Conservation (phyloP, 2,329 filamentous ascomycete genomes). For the Teratosphaeria gauchensis region DNA sequence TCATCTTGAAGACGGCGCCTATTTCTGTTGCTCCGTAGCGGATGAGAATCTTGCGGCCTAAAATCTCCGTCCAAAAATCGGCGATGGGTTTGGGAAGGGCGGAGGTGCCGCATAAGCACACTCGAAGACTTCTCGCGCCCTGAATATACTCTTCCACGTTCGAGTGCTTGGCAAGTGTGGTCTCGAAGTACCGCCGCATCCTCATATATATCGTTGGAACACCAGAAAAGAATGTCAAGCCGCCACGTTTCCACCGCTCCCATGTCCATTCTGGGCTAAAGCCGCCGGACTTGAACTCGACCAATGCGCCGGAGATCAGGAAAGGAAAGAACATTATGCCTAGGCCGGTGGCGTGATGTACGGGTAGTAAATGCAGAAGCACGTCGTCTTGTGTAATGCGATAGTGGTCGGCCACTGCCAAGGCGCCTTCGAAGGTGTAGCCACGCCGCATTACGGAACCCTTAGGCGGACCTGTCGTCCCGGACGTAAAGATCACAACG, state of each 20-base stretch:
- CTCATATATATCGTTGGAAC: slow-evolving; percentile 44
- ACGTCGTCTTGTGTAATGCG: slow-evolving; percentile 29
- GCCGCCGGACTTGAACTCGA: slow-evolving; percentile 39
- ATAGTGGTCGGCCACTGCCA: slow-evolving; percentile 34
- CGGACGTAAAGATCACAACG: slow-evolving; percentile 40
- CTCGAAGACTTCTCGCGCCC: slow-evolving; percentile 33
- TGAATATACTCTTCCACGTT: slow-evolving; percentile 31
- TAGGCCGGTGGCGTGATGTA: slow-evolving; percentile 44
- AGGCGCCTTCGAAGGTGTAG: slow-evolving; percentile 29
- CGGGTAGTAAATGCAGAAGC: slow-evolving; percentile 41
- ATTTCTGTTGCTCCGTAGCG: slow-evolving; percentile 44
- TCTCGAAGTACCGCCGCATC: slow-evolving; percentile 37
- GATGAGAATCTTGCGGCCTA: slow-evolving; percentile 36
- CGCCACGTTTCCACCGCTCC: slow-evolving; percentile 35
- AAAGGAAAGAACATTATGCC: slow-evolving; percentile 41
- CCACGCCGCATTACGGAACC: slow-evolving; percentile 36
- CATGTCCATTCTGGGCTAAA: slow-evolving; percentile 36
- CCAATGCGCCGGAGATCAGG: slow-evolving; percentile 36
- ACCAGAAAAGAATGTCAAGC: slow-evolving; percentile 40
- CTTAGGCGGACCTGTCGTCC: slow-evolving; percentile 38
- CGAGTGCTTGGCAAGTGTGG: slow-evolving; percentile 18
- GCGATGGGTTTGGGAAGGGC: slow-evolving; percentile 41
- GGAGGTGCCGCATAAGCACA: slow-evolving; percentile 38
- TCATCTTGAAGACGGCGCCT: slow-evolving; percentile 39
- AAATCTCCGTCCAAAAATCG: slow-evolving; percentile 40